A percentile compares a stretch with the other conserved stretches of the same genome.
These are phyloP conservation scores for Cucurbita moschata DNA, from an alignment of 306 rosid species.

Conservation along the genomic window DNA sequence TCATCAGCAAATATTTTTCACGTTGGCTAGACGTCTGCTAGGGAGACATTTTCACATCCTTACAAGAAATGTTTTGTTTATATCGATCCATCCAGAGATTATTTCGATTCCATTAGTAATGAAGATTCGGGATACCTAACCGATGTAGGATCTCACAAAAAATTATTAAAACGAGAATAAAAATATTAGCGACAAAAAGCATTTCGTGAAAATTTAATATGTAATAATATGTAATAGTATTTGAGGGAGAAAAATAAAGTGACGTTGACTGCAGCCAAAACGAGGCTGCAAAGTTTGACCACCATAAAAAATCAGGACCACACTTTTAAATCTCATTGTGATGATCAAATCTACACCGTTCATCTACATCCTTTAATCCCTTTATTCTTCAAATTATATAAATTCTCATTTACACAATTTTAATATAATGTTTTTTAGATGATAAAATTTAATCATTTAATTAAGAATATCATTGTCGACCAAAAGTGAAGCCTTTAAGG, in stretches of 20 bases:
- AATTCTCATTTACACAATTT: neutral
- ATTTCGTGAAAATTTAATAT: neutral
- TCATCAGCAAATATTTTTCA: too few species aligned
- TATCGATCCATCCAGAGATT: too few species aligned
- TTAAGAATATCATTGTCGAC: neutral
- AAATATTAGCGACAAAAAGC: neutral
- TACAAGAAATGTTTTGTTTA: too few species aligned
- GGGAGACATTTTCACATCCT: too few species aligned
- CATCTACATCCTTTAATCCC: neutral
- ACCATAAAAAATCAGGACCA: constrained; percentile 26
- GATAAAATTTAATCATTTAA: neutral
- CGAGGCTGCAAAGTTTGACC: constrained; percentile 57
- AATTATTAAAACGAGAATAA: neutral
- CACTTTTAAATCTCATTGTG: neutral
- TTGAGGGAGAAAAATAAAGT: neutral
- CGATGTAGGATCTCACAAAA: too few species aligned
- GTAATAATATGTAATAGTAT: neutral
- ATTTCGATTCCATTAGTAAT: too few species aligned
- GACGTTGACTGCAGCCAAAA: constrained; percentile 42
- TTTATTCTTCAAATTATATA: neutral
- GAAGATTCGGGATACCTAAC: too few species aligned
- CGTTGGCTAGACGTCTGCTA: too few species aligned
- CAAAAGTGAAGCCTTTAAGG: neutral
- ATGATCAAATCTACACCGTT: neutral
- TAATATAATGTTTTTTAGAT: neutral